These are phyloP conservation scores for Betula pendula DNA, from an alignment of 306 rosid genomes.

Conservation along the genomic window DNA sequence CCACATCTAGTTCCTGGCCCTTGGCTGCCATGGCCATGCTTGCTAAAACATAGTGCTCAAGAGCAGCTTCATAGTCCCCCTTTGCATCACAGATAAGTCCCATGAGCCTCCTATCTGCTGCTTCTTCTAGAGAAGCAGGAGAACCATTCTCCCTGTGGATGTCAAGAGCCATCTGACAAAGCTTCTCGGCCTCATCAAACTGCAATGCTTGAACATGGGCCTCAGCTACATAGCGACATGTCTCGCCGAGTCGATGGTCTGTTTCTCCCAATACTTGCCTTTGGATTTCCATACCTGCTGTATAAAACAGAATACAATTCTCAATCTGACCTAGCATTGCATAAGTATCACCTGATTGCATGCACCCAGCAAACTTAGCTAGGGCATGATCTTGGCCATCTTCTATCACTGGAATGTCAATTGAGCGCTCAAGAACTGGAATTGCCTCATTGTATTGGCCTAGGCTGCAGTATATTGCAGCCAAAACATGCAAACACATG, in stretches of 20 bases:
- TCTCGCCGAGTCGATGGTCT: slow-evolving; percentile 68
- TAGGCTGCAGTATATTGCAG: slow-evolving; percentile 67
- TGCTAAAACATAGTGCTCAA: slow-evolving; percentile 80
- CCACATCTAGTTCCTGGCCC: slow-evolving; percentile 61
- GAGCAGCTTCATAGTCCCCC: slow-evolving; percentile 82
- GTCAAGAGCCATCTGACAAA: slow-evolving; percentile 71
- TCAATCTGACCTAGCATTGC: slow-evolving; percentile 86
- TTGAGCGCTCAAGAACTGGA: slow-evolving; percentile 78
- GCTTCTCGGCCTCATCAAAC: slow-evolving; percentile 79
- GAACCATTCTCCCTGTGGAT: slow-evolving; percentile 63
- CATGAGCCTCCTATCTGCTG: slow-evolving; percentile 79
- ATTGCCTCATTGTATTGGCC: slow-evolving; percentile 68
- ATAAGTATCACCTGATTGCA: slow-evolving; percentile 85
- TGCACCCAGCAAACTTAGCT: slow-evolving; percentile 90
- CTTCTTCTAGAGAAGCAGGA: slow-evolving; percentile 70
- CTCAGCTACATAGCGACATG: slow-evolving; percentile 82
- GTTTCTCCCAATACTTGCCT: slow-evolving; percentile 72
- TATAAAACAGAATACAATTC: slow-evolving; percentile 67
- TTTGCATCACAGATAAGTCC: slow-evolving; percentile 83
- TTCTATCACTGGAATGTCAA: slow-evolving; percentile 70
- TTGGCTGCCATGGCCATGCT: slow-evolving; percentile 74
- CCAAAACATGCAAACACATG: slow-evolving; percentile 86
- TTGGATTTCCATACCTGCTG: slow-evolving; percentile 81
- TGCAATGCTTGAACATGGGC: slow-evolving; percentile 85
- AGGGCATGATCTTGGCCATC: slow-evolving; percentile 70